These are phyloP conservation scores for Trichoderma sp. DNA, from an alignment of 2,329 filamentous ascomycete genomes.

Conservation along the genomic window DNA sequence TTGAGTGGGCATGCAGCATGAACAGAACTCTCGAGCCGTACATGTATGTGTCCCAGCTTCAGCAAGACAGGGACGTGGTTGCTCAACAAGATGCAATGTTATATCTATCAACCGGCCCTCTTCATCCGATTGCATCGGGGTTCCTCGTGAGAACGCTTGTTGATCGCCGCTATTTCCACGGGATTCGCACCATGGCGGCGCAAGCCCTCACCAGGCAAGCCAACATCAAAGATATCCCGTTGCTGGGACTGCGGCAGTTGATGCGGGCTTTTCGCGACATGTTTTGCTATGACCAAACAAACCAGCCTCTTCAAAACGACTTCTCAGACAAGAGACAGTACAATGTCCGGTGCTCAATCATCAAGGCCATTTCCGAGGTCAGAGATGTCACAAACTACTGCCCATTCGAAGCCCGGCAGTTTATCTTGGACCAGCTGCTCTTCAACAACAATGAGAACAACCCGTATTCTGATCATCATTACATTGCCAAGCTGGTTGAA, in stretches of 20 bases:
- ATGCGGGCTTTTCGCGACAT: conserved; percentile 84
- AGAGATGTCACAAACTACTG: conserved; percentile 74
- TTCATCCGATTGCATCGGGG: conserved; percentile 82
- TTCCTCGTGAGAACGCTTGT: conserved; percentile 88
- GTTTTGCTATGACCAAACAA: conserved; percentile 78
- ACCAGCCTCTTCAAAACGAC: conserved; percentile 84
- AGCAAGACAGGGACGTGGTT: conserved; percentile 95
- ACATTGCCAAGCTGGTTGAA: conserved; percentile 77
- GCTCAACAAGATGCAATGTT: conserved; percentile 79
- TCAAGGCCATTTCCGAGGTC: conserved; percentile 76
- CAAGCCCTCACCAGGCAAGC: conserved; percentile 76
- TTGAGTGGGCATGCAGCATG: conserved; percentile 94
- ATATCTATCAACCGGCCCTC: conserved; percentile 65
- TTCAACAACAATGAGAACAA: conserved; percentile 97
- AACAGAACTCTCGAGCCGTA: conserved; percentile 82
- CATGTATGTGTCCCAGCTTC: conserved; percentile 97
- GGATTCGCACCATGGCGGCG: conserved; percentile 84
- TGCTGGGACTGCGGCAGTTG: conserved; percentile 81
- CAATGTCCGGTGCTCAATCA: conserved; percentile 79
- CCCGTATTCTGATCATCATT: conserved; percentile 83
- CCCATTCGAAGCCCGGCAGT: conserved; percentile 75
- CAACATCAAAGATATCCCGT: conserved; percentile 62
- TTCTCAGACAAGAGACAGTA: conserved; percentile 87
- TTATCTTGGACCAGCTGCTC: conserved; percentile 84
- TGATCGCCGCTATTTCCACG: conserved; percentile 90